Conservation (phyloP, 139 green algal genomes). For the Yamagishiella unicocca region DNA sequence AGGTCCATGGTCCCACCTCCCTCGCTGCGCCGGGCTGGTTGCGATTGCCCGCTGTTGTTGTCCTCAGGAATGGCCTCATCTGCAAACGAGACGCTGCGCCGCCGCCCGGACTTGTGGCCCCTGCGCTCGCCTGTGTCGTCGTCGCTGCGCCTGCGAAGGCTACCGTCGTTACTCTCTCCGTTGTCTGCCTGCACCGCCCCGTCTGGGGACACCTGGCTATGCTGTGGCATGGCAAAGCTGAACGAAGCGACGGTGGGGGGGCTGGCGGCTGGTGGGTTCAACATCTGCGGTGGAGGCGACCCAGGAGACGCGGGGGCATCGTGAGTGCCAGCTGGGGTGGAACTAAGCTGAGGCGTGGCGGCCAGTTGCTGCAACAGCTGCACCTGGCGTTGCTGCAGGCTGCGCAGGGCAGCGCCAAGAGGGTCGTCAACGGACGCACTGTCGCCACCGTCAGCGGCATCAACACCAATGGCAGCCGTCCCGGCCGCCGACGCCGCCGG, state of each 20-base stretch:
- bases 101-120: too few species aligned
- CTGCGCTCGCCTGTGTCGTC: not conserved
- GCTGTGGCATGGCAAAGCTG: slow-evolving; percentile 1
- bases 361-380: slow-evolving; percentile 4
- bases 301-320: not conserved
- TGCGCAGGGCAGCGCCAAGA: not conserved
- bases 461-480: too few species aligned
- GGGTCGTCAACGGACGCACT: not conserved
- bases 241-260: not conserved
- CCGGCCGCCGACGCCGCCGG: not conserved
- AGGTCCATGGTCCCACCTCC: too few species aligned
- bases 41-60: too few species aligned
- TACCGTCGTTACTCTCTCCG: too few species aligned
- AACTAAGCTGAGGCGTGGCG: too few species aligned
- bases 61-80: too few species aligned
- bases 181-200: not conserved
- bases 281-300: not conserved
- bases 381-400: slow-evolving; percentile 18
- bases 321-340: not conserved
- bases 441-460: not conserved
- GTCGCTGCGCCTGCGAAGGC: not conserved
- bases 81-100: slow-evolving; percentile 21
- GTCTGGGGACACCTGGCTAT: not conserved
- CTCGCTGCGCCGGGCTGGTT: too few species aligned
- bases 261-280: not conserved